These are phyloP conservation scores for Colletotrichum spaethianum DNA, from an alignment of 2,329 filamentous ascomycete species.

Conservation along the genomic window DNA sequence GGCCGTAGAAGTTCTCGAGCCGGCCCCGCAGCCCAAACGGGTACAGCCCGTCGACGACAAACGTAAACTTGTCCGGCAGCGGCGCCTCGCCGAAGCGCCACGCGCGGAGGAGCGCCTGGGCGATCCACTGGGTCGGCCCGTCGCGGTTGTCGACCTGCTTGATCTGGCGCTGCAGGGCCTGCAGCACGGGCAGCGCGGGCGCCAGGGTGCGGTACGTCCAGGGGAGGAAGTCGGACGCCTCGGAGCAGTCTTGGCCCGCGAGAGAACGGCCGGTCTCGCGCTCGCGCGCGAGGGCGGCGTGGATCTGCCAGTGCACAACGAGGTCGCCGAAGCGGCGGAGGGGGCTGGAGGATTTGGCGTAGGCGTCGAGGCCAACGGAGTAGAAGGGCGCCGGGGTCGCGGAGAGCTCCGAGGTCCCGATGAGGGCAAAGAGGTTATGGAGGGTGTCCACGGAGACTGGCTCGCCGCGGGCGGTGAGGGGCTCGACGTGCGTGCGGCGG, in stretches of 20 bases:
- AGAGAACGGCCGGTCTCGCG: constrained; percentile 50
- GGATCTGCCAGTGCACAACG: constrained; percentile 77
- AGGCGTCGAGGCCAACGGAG: constrained; percentile 71
- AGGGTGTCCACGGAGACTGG: constrained; percentile 50
- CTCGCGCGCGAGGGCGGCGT: constrained; percentile 68
- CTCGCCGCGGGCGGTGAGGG: constrained; percentile 49
- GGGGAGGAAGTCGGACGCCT: constrained; percentile 57
- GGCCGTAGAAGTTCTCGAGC: constrained; percentile 65
- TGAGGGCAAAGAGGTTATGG: constrained; percentile 52
- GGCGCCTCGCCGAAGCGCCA: constrained; percentile 68
- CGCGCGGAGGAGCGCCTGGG: constrained; percentile 72
- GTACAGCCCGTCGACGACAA: constrained; percentile 60
- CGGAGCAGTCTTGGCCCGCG: constrained; percentile 43
- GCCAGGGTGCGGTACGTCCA: constrained; percentile 60
- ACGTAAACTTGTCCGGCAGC: constrained; percentile 63
- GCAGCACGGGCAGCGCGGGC: constrained; percentile 63
- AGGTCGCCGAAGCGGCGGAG: constrained; percentile 76
- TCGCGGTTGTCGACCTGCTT: constrained; percentile 58
- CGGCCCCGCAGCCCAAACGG: constrained; percentile 54
- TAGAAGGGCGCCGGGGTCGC: constrained; percentile 69
- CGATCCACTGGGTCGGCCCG: constrained; percentile 67
- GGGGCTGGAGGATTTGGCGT: constrained; percentile 75
- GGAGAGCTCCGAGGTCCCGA: constrained; percentile 67
- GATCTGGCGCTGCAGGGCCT: constrained; percentile 67
- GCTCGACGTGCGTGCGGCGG: constrained; percentile 55